phyloP scores from a whole-genome alignment of 2,329 filamentous ascomycete species.

The Cercospora janseana region DNA sequence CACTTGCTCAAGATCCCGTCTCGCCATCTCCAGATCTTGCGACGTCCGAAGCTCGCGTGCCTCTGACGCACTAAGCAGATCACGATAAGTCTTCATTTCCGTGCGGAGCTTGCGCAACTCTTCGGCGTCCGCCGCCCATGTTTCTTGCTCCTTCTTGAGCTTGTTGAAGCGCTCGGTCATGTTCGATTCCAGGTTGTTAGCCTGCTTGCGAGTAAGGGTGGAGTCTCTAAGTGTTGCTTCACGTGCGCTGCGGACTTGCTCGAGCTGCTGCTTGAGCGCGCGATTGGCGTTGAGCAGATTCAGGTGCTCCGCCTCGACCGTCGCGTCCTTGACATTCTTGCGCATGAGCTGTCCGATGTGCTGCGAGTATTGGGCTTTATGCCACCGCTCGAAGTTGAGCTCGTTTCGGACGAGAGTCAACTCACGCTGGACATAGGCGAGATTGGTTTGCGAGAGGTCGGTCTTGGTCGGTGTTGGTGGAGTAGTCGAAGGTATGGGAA shows the following conservation, averaged over 20 bases:
- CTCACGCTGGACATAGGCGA: conserved; percentile 65
- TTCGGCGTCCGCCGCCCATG: conserved; percentile 53
- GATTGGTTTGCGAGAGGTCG: conserved; percentile 35
- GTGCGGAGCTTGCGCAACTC: conserved; percentile 55
- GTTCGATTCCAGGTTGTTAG: conserved; percentile 69
- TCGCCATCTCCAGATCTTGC: conserved; percentile 63
- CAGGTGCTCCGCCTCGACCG: conserved; percentile 77
- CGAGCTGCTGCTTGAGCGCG: conserved; percentile 66
- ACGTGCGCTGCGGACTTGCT: conserved; percentile 37
- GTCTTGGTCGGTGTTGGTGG: conserved; percentile 15
- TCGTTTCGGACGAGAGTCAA: conserved; percentile 76
- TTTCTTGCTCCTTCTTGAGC: conserved; percentile 38
- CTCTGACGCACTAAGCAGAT: conserved; percentile 64
- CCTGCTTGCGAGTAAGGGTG: conserved; percentile 56
- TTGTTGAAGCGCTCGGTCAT: conserved; percentile 34
- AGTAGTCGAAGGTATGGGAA: conserved; percentile 24
- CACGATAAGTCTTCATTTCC: conserved; percentile 64
- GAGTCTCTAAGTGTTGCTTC: conserved; percentile 37
- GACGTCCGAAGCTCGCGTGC: conserved; percentile 63
- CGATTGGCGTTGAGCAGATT: conserved; percentile 76
- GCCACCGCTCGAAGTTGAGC: conserved; percentile 76
- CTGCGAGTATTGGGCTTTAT: conserved; percentile 78
- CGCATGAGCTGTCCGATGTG: conserved; percentile 77
- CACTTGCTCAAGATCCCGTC: conserved; percentile 61
- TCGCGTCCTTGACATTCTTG: conserved; percentile 71